phyloP scores from a whole-genome alignment of 2,329 filamentous ascomycete species.

The Trichoderma atroviride region DNA sequence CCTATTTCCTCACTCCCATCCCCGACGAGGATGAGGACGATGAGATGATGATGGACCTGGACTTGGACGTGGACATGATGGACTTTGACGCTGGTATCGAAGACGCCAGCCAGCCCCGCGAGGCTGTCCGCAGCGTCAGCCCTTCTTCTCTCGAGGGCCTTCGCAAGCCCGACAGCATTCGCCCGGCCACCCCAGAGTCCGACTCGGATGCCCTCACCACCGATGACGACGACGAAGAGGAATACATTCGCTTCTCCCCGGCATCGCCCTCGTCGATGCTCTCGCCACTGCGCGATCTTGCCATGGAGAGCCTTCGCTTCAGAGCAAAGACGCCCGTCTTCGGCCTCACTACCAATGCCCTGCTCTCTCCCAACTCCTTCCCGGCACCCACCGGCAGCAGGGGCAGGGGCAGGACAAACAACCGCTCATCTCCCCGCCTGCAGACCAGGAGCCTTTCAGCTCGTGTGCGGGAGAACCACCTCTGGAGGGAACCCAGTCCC shows the following conservation, averaged over 20 bases:
- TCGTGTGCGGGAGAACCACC: constrained; percentile 44
- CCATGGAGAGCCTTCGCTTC: constrained; percentile 41
- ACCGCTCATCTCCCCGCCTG: constrained; percentile 37
- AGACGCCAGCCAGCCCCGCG: constrained; percentile 48
- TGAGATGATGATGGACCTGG: constrained; percentile 36
- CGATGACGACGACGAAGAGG: constrained; percentile 52
- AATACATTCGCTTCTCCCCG: constrained; percentile 54
- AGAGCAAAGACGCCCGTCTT: constrained; percentile 40
- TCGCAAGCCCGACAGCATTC: constrained; percentile 44
- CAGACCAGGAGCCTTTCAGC: constrained; percentile 36
- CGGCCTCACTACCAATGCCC: constrained; percentile 36
- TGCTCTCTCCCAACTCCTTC: constrained; percentile 33
- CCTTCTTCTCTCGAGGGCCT: constrained; percentile 59
- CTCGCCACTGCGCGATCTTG: constrained; percentile 49
- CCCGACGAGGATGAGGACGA: constrained; percentile 50
- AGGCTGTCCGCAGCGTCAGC: constrained; percentile 57
- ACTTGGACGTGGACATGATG: constrained; percentile 49
- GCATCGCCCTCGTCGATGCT: constrained; percentile 43
- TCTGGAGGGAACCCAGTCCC: constrained; percentile 61
- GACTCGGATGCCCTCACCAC: constrained; percentile 48
- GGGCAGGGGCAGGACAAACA: constrained; percentile 34
- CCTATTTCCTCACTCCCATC: constrained; percentile 58
- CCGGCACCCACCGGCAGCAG: constrained; percentile 11
- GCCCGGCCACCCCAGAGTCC: constrained; percentile 42
- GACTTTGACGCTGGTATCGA: constrained; percentile 63